Conservation (phyloP, 257 asterid species). For the Scutellaria baicalensis region DNA sequence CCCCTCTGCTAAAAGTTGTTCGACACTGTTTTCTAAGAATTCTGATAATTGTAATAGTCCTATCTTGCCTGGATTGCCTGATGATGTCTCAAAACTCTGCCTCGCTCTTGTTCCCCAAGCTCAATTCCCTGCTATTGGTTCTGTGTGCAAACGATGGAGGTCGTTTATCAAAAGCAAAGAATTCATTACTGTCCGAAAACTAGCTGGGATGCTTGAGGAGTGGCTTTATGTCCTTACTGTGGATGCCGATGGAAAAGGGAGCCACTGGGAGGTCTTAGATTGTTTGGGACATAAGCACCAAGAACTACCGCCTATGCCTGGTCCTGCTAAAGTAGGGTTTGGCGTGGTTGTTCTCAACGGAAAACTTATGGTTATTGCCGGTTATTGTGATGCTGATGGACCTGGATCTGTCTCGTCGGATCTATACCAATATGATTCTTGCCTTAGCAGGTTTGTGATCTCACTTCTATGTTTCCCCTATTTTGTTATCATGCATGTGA, state of each 20-base stretch:
- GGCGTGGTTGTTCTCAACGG: slow-evolving; percentile 60
- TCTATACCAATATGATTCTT: slow-evolving; percentile 71
- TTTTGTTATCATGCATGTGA: background rate
- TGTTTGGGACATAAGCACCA: slow-evolving; percentile 44
- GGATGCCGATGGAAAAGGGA: slow-evolving; percentile 50
- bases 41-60: slow-evolving; percentile 23
- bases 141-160: slow-evolving; percentile 75
- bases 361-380: slow-evolving; percentile 73
- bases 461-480: background rate
- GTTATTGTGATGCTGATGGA: slow-evolving; percentile 39
- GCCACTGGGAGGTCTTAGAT: slow-evolving; percentile 79
- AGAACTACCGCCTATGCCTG: slow-evolving; percentile 63
- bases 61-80: slow-evolving; percentile 77
- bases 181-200: slow-evolving; percentile 49
- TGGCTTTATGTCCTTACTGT: slow-evolving; percentile 71
- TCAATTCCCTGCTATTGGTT: slow-evolving; percentile 57
- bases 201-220: slow-evolving; percentile 79
- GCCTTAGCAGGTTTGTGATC: slow-evolving; percentile 59
- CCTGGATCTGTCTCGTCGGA: slow-evolving; percentile 45
- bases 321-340: slow-evolving; percentile 51
- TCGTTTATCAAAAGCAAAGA: slow-evolving; percentile 64
- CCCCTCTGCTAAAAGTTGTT: slow-evolving; percentile 20
- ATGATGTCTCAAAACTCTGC: slow-evolving; percentile 73
- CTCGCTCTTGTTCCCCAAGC: slow-evolving; percentile 80
- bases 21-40: slow-evolving; percentile 11